Evolutionary conservation across 176 grass and related monocot genomes (phyloP), one percentile per base, ranked within the genome.

Genomic region (Musa schizocarpa): DNA sequence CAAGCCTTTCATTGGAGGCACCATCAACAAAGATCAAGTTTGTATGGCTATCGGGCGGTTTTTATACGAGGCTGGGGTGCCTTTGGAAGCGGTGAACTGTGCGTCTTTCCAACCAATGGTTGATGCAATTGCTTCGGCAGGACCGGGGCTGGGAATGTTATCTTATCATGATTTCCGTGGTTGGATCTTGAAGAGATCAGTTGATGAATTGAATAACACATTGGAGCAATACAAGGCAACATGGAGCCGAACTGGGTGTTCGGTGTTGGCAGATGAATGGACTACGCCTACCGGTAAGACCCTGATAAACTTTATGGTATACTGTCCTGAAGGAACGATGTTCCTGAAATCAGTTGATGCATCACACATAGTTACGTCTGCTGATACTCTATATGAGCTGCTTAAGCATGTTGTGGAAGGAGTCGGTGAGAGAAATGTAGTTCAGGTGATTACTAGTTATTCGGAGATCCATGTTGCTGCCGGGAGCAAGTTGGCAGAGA

Each of bases 281-380:
- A 75, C 75, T 2, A 81, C 83, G 24, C 74, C 88, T 25, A 83
- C 72, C 53, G 88, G 90, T 54, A 89, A 81, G 64, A 98, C 89
- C 19, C 43, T 93, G 77, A 89, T 98, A 64, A 98, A 85, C 87
- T 88, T 98, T 34, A 79, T 82, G 0, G 94, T 98, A 43, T 91
- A 93, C 74, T 98, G 94, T 69, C 90, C 87, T 0, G 87, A 89
- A 85, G 94, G 90, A 66, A 98, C 86, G 9, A 83, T 93, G 83
- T 98, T 98, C 80, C 81, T 98, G 74, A 98, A 93, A 69, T 93
- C 88, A 0, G 84, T 98, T 8, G 86, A 93, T 61, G 94, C 84
- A 27, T 93, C 94, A 1, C 49, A 83, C 53, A 98, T 84, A 21
- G 77, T 93, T n/a, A 20, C 76, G 16, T 92, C 90, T 1, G 55